Evolutionary conservation across 345 rosid species (phyloP).

Genomic region (Heritiera fomes): DNA sequence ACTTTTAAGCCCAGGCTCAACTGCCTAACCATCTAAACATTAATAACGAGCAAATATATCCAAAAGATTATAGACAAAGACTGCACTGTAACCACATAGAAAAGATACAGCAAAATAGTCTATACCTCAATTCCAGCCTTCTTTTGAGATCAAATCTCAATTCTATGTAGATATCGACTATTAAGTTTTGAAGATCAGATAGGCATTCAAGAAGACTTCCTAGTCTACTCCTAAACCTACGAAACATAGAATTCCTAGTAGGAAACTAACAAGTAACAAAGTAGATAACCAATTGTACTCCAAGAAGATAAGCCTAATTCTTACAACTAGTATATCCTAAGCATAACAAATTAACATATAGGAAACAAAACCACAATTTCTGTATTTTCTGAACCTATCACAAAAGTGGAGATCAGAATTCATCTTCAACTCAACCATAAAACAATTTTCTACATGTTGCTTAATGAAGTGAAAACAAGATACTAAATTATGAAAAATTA

Average conservation of each 20-base stretch:
- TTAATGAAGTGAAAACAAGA: neutral
- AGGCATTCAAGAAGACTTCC: neutral
- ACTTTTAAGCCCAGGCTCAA: neutral
- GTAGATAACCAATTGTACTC: neutral
- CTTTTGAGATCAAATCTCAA: neutral
- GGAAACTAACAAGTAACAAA: neutral
- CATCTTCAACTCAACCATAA: neutral
- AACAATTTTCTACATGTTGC: neutral
- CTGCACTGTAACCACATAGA: neutral
- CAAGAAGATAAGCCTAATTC: neutral
- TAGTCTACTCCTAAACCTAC: neutral
- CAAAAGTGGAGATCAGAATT: neutral
- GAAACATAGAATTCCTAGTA: neutral
- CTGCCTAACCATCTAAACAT: neutral
- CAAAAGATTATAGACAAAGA: neutral
- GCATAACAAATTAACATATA: neutral
- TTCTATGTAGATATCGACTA: neutral
- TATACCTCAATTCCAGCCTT: neutral
- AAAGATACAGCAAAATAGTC: neutral
- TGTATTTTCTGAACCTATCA: neutral
- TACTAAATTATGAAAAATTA: neutral
- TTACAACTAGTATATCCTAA: neutral
- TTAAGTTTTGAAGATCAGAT: neutral
- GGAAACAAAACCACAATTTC: conserved; percentile 5
- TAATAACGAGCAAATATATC: neutral